These are phyloP conservation scores for Xerocomus amazonicus DNA, from an alignment of 1,284 basidiomycete genomes.

Conservation along the genomic window DNA sequence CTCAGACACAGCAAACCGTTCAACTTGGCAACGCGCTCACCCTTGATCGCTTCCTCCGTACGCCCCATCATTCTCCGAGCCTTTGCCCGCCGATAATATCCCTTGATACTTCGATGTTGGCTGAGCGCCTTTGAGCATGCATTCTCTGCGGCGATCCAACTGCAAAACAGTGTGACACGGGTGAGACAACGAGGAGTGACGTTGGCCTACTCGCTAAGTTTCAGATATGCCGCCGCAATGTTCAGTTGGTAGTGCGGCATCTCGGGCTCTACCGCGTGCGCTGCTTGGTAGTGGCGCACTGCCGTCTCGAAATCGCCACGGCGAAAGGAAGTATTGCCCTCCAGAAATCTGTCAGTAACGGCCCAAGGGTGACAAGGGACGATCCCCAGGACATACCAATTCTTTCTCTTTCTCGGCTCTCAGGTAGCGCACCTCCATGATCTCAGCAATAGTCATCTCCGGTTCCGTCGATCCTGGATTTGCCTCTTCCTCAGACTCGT, in stretches of 20 bases:
- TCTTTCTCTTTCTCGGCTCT: conserved; percentile 67
- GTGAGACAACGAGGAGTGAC: conserved; percentile 5
- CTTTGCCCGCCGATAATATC: conserved; percentile 60
- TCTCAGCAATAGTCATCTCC: conserved; percentile 63
- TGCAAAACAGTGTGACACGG: conserved; percentile 30
- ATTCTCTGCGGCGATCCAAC: conserved; percentile 65
- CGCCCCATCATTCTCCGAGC: conserved; percentile 56
- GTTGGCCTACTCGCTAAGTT: conserved; percentile 53
- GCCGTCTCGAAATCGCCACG: conserved; percentile 53
- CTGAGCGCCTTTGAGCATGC: conserved; percentile 59
- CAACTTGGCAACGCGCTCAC: conserved; percentile 29
- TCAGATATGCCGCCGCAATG: conserved; percentile 64
- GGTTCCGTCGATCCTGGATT: conserved; percentile 36
- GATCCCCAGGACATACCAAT: conserved; percentile 38
- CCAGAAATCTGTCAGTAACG: conserved; percentile 6
- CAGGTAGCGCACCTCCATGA: conserved; percentile 67
- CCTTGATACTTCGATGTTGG: conserved; percentile 64
- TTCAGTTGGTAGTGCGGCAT: conserved; percentile 70
- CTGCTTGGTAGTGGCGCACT: conserved; percentile 53
- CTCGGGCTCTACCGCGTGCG: conserved; percentile 61
- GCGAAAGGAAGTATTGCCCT: conserved; percentile 66
- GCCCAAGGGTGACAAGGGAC: not conserved
- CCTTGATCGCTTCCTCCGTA: conserved; percentile 59
- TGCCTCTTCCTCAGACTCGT: conserved; percentile 48
- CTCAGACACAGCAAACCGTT: not conserved